These are phyloP conservation scores for Trypanosoma rangeli DNA, from an alignment of 208 protist species.

Conservation along the genomic window DNA sequence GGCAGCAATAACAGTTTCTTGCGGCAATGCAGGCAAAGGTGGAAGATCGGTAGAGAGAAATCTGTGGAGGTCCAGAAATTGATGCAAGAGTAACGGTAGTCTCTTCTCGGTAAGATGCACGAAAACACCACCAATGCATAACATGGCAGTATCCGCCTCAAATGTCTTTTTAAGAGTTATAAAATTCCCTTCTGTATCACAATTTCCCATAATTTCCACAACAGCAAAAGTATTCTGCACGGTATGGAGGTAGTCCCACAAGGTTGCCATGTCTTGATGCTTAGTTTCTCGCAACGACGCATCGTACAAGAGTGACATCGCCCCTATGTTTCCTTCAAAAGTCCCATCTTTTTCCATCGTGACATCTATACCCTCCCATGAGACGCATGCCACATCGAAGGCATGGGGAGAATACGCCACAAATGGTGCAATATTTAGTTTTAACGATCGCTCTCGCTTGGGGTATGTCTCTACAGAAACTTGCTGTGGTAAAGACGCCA, in stretches of 20 bases:
- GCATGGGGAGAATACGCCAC: conserved; percentile 33
- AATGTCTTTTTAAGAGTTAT: conserved; percentile 13
- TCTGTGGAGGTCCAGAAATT: not conserved
- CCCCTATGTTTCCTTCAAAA: not conserved
- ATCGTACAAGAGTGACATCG: conserved; percentile 16
- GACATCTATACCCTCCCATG: conserved; percentile 42
- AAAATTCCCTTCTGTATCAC: not conserved
- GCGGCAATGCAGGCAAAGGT: not conserved
- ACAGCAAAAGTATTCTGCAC: conserved; percentile 4
- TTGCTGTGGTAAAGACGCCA: not conserved
- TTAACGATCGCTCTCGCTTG: conserved; percentile 8
- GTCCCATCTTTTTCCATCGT: not conserved
- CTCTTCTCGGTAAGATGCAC: conserved; percentile 13
- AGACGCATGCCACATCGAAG: conserved; percentile 33
- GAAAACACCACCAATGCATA: conserved; percentile 19
- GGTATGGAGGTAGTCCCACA: conserved; percentile 5
- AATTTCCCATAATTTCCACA: conserved; percentile 11
- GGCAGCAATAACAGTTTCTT: not conserved
- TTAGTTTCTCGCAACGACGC: conserved; percentile 1
- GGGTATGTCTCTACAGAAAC: not conserved
- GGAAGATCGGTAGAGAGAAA: conserved; percentile 4
- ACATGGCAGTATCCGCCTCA: not conserved
- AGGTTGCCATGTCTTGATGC: not conserved
- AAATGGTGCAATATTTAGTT: conserved; percentile 36
- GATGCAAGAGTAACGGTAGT: conserved; percentile 3